These are phyloP conservation scores for Papiliotrema terrestris DNA, from an alignment of 1,284 basidiomycete species.

Conservation along the genomic window DNA sequence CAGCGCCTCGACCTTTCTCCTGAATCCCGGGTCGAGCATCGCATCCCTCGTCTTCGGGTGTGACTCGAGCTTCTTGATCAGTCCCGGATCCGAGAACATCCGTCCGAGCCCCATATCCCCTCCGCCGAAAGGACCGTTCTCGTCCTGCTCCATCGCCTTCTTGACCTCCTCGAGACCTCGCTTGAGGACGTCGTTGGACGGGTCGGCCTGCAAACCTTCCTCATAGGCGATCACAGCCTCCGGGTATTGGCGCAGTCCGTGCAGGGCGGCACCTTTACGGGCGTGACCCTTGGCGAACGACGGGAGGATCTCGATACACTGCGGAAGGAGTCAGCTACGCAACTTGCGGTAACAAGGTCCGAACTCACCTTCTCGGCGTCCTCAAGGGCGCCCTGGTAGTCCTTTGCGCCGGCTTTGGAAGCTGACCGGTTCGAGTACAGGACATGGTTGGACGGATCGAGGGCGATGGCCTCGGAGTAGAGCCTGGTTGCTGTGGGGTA, in stretches of 20 bases:
- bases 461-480: slow-evolving; percentile 80
- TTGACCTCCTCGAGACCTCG: slow-evolving; percentile 85
- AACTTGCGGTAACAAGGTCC: neutral
- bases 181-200: slow-evolving; percentile 69
- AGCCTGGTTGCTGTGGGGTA: slow-evolving; percentile 77
- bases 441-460: slow-evolving; percentile 81
- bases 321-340: slow-evolving; percentile 8
- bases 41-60: slow-evolving; percentile 83
- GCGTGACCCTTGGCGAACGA: slow-evolving; percentile 88
- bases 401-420: slow-evolving; percentile 75
- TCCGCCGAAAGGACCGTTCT: slow-evolving; percentile 18
- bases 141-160: slow-evolving; percentile 56
- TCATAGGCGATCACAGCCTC: slow-evolving; percentile 70
- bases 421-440: slow-evolving; percentile 92
- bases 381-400: slow-evolving; percentile 71
- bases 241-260: slow-evolving; percentile 72
- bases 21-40: slow-evolving; percentile 76
- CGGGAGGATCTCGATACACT: slow-evolving; percentile 68
- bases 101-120: slow-evolving; percentile 62
- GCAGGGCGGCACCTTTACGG: slow-evolving; percentile 90
- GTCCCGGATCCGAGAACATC: slow-evolving; percentile 79
- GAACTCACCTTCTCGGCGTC: slow-evolving; percentile 82
- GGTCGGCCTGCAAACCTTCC: slow-evolving; percentile 71
- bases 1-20: slow-evolving; percentile 56
- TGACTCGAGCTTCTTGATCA: slow-evolving; percentile 74